Conservation (phyloP, 176 grass and related monocot genomes). For the Areca catechu region DNA sequence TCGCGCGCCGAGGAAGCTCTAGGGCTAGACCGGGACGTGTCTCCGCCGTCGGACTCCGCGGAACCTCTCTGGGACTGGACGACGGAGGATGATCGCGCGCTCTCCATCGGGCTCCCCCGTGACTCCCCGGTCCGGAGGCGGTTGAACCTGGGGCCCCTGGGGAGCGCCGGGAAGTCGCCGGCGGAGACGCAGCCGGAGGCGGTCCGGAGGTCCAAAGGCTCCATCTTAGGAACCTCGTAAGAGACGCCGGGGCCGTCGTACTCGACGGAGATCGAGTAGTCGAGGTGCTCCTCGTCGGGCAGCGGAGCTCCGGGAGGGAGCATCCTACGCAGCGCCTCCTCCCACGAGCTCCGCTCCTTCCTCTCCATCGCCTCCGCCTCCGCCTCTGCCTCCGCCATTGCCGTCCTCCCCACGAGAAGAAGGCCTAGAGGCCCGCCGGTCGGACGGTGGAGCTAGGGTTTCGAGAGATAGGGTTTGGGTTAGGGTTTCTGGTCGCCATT, state of each 20-base stretch:
- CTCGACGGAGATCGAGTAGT: constrained; percentile 20
- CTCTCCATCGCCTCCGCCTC: not conserved
- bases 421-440: not conserved
- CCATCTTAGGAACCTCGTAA: not conserved
- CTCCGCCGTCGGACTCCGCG: constrained; percentile 7
- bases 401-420: not conserved
- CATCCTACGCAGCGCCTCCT: constrained; percentile 21
- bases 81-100: constrained; percentile 11
- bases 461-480: not conserved
- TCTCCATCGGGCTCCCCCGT: not conserved
- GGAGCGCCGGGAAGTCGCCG: not conserved
- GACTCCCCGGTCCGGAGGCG: not conserved
- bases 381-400: not conserved
- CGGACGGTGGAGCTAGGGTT: not conserved
- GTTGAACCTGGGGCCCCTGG: not conserved
- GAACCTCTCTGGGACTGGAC: not conserved
- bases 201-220: not conserved
- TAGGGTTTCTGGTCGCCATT: too few species aligned
- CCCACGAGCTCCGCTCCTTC: constrained; percentile 3
- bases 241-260: not conserved
- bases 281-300: constrained; percentile 25
- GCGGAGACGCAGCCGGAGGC: not conserved
- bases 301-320: constrained; percentile 14
- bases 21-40: not conserved
- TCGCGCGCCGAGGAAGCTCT: constrained; percentile 16